phyloP scores from a whole-genome alignment of 106 monocot species.

The Dioscorea zingiberensis region DNA sequence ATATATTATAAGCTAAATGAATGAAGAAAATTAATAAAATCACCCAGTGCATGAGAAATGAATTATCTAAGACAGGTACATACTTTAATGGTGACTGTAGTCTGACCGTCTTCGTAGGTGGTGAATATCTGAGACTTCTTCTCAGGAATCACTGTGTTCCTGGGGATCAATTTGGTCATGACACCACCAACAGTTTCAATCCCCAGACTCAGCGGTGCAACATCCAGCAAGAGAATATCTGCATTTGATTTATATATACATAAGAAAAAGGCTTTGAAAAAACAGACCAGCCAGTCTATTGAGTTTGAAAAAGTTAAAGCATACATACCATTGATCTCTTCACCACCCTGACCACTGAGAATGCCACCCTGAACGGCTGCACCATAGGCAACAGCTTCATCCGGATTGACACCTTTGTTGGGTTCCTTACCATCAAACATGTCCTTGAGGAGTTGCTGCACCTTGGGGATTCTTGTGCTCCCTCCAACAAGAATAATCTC shows the following conservation, averaged over 20 bases:
- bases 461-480: conserved; percentile 48
- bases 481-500: conserved; percentile 53
- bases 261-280: background rate
- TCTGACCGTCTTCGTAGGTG: conserved; percentile 46
- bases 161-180: conserved; percentile 52
- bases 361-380: conserved; percentile 38
- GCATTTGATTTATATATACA: background rate
- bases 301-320: background rate
- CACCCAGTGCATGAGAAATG: no score
- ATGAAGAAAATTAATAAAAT: background rate
- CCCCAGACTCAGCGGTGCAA: conserved; percentile 40
- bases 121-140: conserved; percentile 56
- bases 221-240: conserved; percentile 42
- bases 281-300: background rate
- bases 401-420: conserved; percentile 39
- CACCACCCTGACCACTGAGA: conserved; percentile 37
- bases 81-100: conserved; percentile 39
- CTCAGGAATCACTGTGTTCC: conserved; percentile 44
- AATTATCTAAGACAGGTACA: background rate
- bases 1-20: background rate
- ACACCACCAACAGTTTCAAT: conserved; percentile 53
- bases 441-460: conserved; percentile 43
- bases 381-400: conserved; percentile 40
- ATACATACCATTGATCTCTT: conserved; percentile 26
- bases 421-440: conserved; percentile 44